Conservation (phyloP, 257 asterid species). For the Voacanga thouarsii region DNA sequence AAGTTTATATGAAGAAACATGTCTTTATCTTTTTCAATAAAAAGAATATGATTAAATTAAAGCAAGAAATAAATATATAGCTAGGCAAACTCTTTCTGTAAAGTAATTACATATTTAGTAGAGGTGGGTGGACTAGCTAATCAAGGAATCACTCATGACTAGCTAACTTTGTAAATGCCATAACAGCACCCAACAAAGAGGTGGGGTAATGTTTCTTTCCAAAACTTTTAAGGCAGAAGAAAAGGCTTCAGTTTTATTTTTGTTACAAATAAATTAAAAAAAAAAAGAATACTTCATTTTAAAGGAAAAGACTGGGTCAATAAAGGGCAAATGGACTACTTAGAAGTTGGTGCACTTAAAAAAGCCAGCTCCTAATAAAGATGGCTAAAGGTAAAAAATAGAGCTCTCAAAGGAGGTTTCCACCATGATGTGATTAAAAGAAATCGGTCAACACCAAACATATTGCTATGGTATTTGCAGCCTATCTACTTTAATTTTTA, state of each 20-base stretch:
- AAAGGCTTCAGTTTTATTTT: neutral
- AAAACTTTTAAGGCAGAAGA: neutral
- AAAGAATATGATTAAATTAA: neutral
- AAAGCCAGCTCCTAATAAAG: conserved; percentile 26
- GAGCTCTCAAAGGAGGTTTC: conserved; percentile 26
- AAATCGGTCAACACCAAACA: conserved; percentile 37
- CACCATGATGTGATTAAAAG: conserved; percentile 23
- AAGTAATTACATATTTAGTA: neutral
- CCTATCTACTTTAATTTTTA: conserved; percentile 15
- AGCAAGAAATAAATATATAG: neutral
- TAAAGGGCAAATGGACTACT: conserved; percentile 31
- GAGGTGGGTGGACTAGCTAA: neutral
- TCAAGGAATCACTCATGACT: neutral
- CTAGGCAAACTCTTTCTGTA: neutral
- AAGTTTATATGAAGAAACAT: neutral
- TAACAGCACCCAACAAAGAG: conserved; percentile 6
- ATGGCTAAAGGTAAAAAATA: conserved; percentile 27
- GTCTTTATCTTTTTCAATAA: neutral
- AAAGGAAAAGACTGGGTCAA: conserved; percentile 42
- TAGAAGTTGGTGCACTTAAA: conserved; percentile 53
- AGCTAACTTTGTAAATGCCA: neutral
- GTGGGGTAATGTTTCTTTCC: conserved; percentile 2
- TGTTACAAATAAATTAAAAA: neutral
- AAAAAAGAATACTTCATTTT: conserved; percentile 23
- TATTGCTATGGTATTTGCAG: conserved; percentile 27